Percentiles rank a stretch among this genome's conserved stretches.
phyloP scores from a whole-genome alignment of 352 stramenopile species.

The Globisporangium megalacanthum region DNA sequence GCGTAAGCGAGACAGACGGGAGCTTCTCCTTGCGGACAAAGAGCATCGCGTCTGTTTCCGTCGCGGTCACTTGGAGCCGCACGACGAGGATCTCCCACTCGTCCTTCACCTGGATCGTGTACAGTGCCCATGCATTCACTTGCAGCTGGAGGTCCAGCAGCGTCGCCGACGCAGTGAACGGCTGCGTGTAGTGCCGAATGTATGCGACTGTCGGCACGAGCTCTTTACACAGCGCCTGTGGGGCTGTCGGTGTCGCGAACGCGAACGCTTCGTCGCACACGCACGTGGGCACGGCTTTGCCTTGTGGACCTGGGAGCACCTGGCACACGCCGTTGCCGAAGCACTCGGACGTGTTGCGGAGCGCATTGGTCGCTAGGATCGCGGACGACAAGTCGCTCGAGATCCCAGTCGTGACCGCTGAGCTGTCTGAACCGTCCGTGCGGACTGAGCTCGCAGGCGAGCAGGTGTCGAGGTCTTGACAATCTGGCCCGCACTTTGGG shows the following conservation, averaged over 20 bases:
- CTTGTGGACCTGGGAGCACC: slow-evolving; percentile 13
- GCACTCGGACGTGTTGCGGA: slow-evolving; percentile 63
- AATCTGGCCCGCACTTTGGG: slow-evolving; percentile 68
- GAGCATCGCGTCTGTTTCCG: slow-evolving; percentile 63
- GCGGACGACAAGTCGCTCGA: slow-evolving; percentile 4
- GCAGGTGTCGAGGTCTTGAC: slow-evolving; percentile 53
- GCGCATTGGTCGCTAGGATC: slow-evolving; percentile 17
- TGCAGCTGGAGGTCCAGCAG: slow-evolving; percentile 40
- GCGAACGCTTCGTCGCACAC: slow-evolving; percentile 62
- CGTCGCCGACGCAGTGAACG: slow-evolving; percentile 35
- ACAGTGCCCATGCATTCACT: slow-evolving; percentile 53
- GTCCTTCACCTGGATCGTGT: slow-evolving; percentile 48
- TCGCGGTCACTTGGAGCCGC: slow-evolving; percentile 26
- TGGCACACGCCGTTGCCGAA: slow-evolving; percentile 69
- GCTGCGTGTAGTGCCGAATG: slow-evolving; percentile 42
- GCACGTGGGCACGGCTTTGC: slow-evolving; percentile 30
- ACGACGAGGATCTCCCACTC: slow-evolving; percentile 56
- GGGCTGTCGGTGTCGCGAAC: slow-evolving; percentile 32
- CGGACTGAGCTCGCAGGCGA: background rate
- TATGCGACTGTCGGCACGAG: slow-evolving; percentile 53
- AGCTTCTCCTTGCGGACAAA: slow-evolving; percentile 66
- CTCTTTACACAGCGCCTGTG: slow-evolving; percentile 56
- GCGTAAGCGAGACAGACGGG: slow-evolving; percentile 21
- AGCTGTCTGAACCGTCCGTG: background rate
- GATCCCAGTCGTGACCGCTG: slow-evolving; percentile 8